Evolutionary conservation across 1,284 basidiomycete genomes (phyloP).

Genomic region (Cryptococcus floricola): DNA sequence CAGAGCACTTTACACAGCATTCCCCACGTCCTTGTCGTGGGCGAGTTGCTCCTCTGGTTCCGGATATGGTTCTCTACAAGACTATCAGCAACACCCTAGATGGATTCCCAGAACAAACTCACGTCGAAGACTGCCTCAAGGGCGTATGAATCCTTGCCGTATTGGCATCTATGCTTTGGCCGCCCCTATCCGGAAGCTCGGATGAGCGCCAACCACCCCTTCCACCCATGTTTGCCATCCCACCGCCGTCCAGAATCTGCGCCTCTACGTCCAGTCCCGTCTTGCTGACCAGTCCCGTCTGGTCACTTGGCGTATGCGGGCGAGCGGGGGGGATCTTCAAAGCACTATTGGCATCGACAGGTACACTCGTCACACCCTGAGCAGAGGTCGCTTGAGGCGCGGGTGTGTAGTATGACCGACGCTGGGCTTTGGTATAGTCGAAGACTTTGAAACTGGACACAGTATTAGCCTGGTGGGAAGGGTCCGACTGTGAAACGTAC

Average conservation of each 20-base stretch:
- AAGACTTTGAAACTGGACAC: constrained; percentile 47
- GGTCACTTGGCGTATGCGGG: constrained; percentile 31
- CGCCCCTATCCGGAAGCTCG: constrained; percentile 5
- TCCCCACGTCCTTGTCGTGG: constrained; percentile 1
- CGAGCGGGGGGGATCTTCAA: constrained; percentile 10
- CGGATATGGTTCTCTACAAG: background rate
- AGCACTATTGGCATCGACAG: constrained; percentile 1
- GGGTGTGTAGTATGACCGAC: constrained; percentile 42
- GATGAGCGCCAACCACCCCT: constrained; percentile 19
- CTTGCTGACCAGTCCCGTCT: constrained; percentile 36
- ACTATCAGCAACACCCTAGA: background rate
- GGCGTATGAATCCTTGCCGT: constrained; percentile 12
- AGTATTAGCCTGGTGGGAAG: background rate
- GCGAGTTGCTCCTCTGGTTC: no score
- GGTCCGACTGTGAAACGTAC: constrained; percentile 54
- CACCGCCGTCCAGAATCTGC: constrained; percentile 49
- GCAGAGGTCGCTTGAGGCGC: constrained; percentile 25
- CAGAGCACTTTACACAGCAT: constrained; percentile 1
- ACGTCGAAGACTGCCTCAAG: constrained; percentile 17
- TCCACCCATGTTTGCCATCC: constrained; percentile 39
- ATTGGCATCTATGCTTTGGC: constrained; percentile 7
- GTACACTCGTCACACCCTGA: constrained; percentile 14
- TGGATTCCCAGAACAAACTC: constrained; percentile 5
- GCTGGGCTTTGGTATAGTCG: constrained; percentile 43
- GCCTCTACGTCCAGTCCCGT: constrained; percentile 48